Conservation (phyloP, 768 basidiomycete species). For the Lactifluus subvellereus region DNA sequence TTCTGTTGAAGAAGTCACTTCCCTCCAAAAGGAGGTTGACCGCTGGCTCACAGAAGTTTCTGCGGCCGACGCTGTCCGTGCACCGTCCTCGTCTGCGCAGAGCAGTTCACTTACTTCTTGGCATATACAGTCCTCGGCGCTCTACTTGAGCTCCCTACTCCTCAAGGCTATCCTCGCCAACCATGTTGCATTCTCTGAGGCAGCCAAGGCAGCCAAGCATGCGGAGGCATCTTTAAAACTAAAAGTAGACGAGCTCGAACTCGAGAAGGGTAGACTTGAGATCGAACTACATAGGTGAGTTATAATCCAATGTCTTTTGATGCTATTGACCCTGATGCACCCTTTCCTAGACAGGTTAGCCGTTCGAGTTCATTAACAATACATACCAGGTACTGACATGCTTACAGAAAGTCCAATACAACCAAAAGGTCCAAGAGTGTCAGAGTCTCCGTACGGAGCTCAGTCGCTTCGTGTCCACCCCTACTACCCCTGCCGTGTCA, state of each 20-base stretch:
- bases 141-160: slow-evolving; percentile 70
- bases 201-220: slow-evolving; percentile 58
- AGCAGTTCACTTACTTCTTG: slow-evolving; percentile 11
- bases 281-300: slow-evolving; percentile 67
- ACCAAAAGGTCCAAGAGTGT: slow-evolving; percentile 27
- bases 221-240: slow-evolving; percentile 56
- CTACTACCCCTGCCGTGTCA: slow-evolving; percentile 9
- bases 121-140: slow-evolving; percentile 49
- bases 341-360: slow-evolving; percentile 20
- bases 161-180: slow-evolving; percentile 81
- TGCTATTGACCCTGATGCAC: not conserved
- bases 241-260: slow-evolving; percentile 62
- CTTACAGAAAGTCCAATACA: slow-evolving; percentile 22
- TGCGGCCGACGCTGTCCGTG: slow-evolving; percentile 56
- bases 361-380: not conserved
- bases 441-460: slow-evolving; percentile 25
- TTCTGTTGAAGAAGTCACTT: slow-evolving; percentile 78
- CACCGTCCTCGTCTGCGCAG: slow-evolving; percentile 25
- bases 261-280: slow-evolving; percentile 53
- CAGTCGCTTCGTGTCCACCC: slow-evolving; percentile 22
- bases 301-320: slow-evolving; percentile 10
- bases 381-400: slow-evolving; percentile 4
- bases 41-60: slow-evolving; percentile 64
- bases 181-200: slow-evolving; percentile 74
- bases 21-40: slow-evolving; percentile 72